Conservation (phyloP, 2,329 filamentous ascomycete species). For the Monosporascus ibericus region DNA sequence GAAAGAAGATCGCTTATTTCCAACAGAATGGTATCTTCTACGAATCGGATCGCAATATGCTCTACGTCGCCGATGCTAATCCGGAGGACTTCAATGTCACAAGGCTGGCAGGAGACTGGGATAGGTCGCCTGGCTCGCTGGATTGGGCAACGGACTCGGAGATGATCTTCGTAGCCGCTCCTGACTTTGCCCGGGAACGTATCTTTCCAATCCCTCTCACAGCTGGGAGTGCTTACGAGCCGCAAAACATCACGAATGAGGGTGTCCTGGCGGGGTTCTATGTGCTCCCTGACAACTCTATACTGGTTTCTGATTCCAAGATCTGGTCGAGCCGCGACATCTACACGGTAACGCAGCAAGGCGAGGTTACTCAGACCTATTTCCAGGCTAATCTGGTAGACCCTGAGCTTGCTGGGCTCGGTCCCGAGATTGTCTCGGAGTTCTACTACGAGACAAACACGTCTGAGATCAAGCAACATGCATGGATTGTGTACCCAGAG, state of each 20-base stretch:
- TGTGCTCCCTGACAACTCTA: slow-evolving; percentile 18
- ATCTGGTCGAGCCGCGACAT: slow-evolving; percentile 30
- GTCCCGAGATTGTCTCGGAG: slow-evolving; percentile 26
- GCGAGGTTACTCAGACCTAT: slow-evolving; percentile 22
- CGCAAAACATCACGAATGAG: slow-evolving; percentile 28
- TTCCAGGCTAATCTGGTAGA: slow-evolving; percentile 30
- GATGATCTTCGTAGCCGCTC: slow-evolving; percentile 23
- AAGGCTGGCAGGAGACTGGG: slow-evolving; percentile 25
- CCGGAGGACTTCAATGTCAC: slow-evolving; percentile 37
- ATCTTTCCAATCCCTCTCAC: slow-evolving; percentile 25
- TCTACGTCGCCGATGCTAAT: slow-evolving; percentile 37
- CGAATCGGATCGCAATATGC: slow-evolving; percentile 37
- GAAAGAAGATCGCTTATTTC: slow-evolving; percentile 52
- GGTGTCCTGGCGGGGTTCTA: slow-evolving; percentile 23
- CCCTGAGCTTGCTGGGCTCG: slow-evolving; percentile 25
- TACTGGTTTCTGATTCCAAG: slow-evolving; percentile 28
- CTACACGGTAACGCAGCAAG: slow-evolving; percentile 21
- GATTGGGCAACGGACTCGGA: slow-evolving; percentile 23
- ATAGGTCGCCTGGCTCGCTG: slow-evolving; percentile 20
- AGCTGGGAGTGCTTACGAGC: slow-evolving; percentile 21
- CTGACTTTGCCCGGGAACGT: slow-evolving; percentile 24
- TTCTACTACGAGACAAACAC: slow-evolving; percentile 30
- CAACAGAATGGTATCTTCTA: slow-evolving; percentile 56
- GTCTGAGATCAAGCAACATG: slow-evolving; percentile 24
- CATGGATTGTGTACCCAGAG: slow-evolving; percentile 27